phyloP scores from a whole-genome alignment of 257 asterid species.

The Fraxinus americana region DNA sequence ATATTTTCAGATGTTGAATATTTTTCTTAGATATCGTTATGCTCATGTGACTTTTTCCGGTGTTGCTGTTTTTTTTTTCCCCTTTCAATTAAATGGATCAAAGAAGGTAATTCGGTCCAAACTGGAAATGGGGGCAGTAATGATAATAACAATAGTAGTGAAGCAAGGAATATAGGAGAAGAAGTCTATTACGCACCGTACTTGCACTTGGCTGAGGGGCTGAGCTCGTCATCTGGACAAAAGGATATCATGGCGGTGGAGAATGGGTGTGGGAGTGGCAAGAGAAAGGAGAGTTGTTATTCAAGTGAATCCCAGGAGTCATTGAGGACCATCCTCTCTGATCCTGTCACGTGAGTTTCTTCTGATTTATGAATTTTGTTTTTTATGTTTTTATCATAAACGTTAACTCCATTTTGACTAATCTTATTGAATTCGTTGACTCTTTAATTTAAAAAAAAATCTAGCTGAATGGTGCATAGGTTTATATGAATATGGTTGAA shows the following conservation, averaged over 20 bases:
- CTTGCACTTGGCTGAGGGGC: constrained; percentile 56
- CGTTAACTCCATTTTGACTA: neutral
- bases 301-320: constrained; percentile 69
- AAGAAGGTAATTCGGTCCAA: constrained; percentile 48
- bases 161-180: constrained; percentile 53
- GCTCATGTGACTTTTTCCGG: neutral
- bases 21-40: neutral
- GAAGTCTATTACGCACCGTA: constrained; percentile 56
- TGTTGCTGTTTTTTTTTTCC: neutral
- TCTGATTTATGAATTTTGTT: constrained; percentile 3
- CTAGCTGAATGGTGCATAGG: constrained; percentile 18
- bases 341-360: constrained; percentile 78
- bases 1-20: neutral
- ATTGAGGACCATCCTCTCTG: constrained; percentile 73
- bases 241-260: constrained; percentile 50
- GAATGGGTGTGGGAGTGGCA: constrained; percentile 72
- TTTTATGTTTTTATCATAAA: neutral
- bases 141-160: constrained; percentile 32
- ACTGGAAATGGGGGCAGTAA: constrained; percentile 41
- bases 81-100: constrained; percentile 39
- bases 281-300: constrained; percentile 62
- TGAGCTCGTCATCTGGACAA: constrained; percentile 53
- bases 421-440: neutral
- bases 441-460: neutral
- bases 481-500: constrained; percentile 3